A percentile compares a stretch with the other conserved stretches of the same genome.
These are phyloP conservation scores for Pisolithus thermaeus DNA, from an alignment of 1,284 basidiomycete species.

Conservation along the genomic window DNA sequence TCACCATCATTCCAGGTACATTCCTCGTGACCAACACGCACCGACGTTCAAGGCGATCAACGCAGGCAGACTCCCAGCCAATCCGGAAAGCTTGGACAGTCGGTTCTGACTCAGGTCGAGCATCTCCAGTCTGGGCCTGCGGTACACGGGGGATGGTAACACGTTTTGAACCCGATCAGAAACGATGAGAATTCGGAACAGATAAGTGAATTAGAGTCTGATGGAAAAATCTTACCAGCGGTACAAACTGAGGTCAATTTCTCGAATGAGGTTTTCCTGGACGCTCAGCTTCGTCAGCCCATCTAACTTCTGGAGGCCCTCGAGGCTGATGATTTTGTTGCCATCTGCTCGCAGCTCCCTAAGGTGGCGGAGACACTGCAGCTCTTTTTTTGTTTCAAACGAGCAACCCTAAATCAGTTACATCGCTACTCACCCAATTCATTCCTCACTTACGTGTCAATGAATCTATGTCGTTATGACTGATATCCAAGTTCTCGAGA, in stretches of 20 bases:
- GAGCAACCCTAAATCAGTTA: constrained; percentile 8
- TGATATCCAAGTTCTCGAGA: constrained; percentile 88
- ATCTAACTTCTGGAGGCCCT: constrained; percentile 76
- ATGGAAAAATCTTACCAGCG: constrained; percentile 59
- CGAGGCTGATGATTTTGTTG: constrained; percentile 74
- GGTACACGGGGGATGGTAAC: constrained; percentile 13
- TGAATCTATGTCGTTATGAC: constrained; percentile 84
- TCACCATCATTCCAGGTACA: constrained; percentile 12
- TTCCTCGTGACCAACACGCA: constrained; percentile 36
- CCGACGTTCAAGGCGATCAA: constrained; percentile 77
- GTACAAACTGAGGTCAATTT: constrained; percentile 56
- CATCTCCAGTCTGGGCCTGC: constrained; percentile 75
- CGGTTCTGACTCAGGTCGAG: constrained; percentile 80
- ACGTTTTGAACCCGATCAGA: constrained; percentile 3
- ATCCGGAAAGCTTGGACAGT: constrained; percentile 53
- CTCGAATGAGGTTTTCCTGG: constrained; percentile 68
- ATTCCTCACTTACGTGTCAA: constrained; percentile 63
- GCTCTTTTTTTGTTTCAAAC: constrained; percentile 43
- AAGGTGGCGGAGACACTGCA: constrained; percentile 80
- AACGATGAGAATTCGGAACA: constrained; percentile 6
- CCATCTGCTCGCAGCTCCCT: constrained; percentile 86
- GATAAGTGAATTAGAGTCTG: background rate
- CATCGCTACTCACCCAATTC: constrained; percentile 6
- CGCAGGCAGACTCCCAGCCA: constrained; percentile 52
- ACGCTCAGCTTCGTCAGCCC: constrained; percentile 81